phyloP scores from a whole-genome alignment of 495 filamentous ascomycete species.

The Penicillium silybi region DNA sequence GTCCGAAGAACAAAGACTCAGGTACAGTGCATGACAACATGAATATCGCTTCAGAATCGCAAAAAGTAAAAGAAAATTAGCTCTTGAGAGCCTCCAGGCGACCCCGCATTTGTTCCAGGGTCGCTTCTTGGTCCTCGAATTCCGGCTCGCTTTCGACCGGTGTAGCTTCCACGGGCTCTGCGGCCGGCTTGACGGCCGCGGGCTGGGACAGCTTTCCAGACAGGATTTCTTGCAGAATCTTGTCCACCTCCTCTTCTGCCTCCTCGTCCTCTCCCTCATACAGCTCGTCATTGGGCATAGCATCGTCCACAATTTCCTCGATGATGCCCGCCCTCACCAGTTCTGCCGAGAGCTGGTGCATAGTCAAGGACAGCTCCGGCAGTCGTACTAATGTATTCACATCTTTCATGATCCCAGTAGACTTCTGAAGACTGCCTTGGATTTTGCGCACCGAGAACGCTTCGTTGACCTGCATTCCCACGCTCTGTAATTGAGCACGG shows the following conservation, averaged over 20 bases:
- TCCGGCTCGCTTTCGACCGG: conserved; percentile 49
- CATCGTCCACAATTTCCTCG: conserved; percentile 93
- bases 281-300: conserved; percentile 65
- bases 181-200: not conserved
- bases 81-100: conserved; percentile 88
- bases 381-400: conserved; percentile 82
- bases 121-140: conserved; percentile 79
- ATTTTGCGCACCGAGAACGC: conserved; percentile 95
- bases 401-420: conserved; percentile 93
- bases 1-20: not conserved
- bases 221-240: conserved; percentile 83
- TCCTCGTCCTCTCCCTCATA: conserved; percentile 82
- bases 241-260: conserved; percentile 87
- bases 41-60: not conserved
- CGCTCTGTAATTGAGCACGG: conserved; percentile 88
- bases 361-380: conserved; percentile 83
- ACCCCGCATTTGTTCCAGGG: conserved; percentile 90
- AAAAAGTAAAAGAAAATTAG: conserved; percentile 36
- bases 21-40: not conserved
- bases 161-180: conserved; percentile 43
- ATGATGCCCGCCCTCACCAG: conserved; percentile 93
- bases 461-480: conserved; percentile 97
- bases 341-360: conserved; percentile 84
- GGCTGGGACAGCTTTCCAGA: conserved; percentile 70
- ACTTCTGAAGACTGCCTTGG: conserved; percentile 83